Base-by-base conservation (phyloP, 495 filamentous ascomycete genomes). In the Tuber microsphaerosporum region DNA sequence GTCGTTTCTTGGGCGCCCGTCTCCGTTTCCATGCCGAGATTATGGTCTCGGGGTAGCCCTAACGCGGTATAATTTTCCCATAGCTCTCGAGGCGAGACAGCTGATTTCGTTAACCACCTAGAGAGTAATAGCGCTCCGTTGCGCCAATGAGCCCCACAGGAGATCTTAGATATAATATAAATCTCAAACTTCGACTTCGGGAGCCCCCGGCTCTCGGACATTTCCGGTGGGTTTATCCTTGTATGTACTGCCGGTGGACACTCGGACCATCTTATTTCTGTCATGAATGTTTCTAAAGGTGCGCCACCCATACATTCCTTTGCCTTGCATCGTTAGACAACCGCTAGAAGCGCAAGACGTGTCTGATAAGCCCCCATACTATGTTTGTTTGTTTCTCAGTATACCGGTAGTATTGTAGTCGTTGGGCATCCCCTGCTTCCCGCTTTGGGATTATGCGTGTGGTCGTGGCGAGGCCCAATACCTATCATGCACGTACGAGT, bases 121-220 rank as follows among this genome's bases (percentile, higher is more conserved):
- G n/a, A 31, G 51, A 61, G n/a, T 14, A 31, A 61, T 31, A 14
- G 51, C 26, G 10, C 10, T 31, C 12, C 26, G 17, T 17, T 65
- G 56, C 26, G 14, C 56, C 14, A 1, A 16, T 8, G 10, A 65
- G n/a, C 12, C 10, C n/a, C 56, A 31, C 56, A 14, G 26, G 56
- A 34, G 56, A 65, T 65, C 56, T 65, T 34, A 34, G 56, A 65
- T 65, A 31, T 65, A 65, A 65, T 65, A 65, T 65, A 34, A 31
- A 6, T 65, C 56, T 65, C 2, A 17, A 6, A 65, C 3, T 34
- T 61, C 6, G n/a, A 17, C 56, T 65, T 65, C 56, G 56, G 56
- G 56, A 34, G n/a, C 14, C 56, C 26, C 56, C 56, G 56, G 31
- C 26, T 26, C 56, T 26, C 56, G 56, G 56, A 1, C 56, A 65